Evolutionary conservation across 192 early-diverging fungal genomes (phyloP), one percentile per base, ranked within the genome.

Genomic region (Backusella luteola): DNA sequence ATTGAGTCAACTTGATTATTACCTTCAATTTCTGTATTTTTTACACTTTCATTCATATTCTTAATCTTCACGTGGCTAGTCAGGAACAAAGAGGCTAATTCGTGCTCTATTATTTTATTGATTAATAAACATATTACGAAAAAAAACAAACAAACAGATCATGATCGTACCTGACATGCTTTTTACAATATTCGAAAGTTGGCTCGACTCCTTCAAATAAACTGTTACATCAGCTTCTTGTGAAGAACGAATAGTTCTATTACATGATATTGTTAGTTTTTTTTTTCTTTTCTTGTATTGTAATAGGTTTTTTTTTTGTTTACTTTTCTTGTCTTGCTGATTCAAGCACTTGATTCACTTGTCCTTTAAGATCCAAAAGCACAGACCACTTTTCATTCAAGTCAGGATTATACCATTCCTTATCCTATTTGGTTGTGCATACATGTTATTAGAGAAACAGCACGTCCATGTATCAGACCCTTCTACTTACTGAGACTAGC

Each of bases 311-410:
- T 8, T 21, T 17, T 42, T 38, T 21, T 26, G n/a, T 53, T 76
- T 79, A 86, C 82, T 90, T 88, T 34, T 87, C 83, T 67, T 86
- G 81, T n/a, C 89, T 79, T 14, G 85, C 86, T 19, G 71, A 59
- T 75, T 88, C 89, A n/a, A 90, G 66, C 12, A 84, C 66, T 12
- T 87, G 84, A 69, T 87, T 90, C 1, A 85, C 84, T 49, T 87
- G 84, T 26, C n/a, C 38, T 49, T 85, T 85, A 1, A 88, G 69
- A 9, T 84, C 52, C 67, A 85, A 85, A 38, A 90, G 52, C 6
- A 83, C 49, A 11, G 77, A 49, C 69, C 81, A 90, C 36, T 90
- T 88, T 7, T 79, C 73, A 39, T 82, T 52, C 17, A 90, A 44
- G 12, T 52, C 9, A 23, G 35, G 29, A 29, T 90, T 77, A 36